A percentile compares a stretch with the other conserved stretches of the same genome.
Evolutionary conservation across 768 basidiomycete genomes (phyloP).

Genomic region (Mycena metata): DNA sequence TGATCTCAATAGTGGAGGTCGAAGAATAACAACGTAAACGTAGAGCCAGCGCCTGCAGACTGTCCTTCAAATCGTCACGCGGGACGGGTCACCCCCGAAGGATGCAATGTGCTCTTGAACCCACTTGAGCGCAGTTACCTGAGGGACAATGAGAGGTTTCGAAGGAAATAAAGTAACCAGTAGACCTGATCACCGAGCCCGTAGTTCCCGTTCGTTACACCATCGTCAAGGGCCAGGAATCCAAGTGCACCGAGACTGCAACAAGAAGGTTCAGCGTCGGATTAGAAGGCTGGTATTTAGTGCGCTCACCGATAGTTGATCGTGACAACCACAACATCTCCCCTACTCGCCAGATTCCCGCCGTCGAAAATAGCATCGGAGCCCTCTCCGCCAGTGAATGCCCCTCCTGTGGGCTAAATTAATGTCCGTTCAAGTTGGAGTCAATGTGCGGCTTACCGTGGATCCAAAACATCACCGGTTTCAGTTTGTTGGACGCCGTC

Average conservation of each 20-base stretch:
- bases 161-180: background rate
- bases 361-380: conserved; percentile 59
- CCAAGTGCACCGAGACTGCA: conserved; percentile 55
- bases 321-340: conserved; percentile 55
- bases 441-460: conserved; percentile 47
- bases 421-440: no score
- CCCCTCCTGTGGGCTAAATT: conserved; percentile 45
- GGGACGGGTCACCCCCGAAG: conserved; percentile 70
- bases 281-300: conserved; percentile 53
- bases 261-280: conserved; percentile 44
- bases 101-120: conserved; percentile 65
- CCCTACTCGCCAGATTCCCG: conserved; percentile 58
- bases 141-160: background rate
- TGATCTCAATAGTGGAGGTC: no score
- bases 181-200: conserved; percentile 59
- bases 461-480: conserved; percentile 65
- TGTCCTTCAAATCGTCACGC: conserved; percentile 69
- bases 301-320: conserved; percentile 58
- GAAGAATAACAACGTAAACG: no score
- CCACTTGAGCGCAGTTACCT: conserved; percentile 56
- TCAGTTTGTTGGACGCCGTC: conserved; percentile 40
- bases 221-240: conserved; percentile 58
- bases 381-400: conserved; percentile 57
- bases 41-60: conserved; percentile 64
- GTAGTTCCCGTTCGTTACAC: conserved; percentile 60